Conservation (phyloP, 2,329 filamentous ascomycete genomes). For the Fusarium irregulare region DNA sequence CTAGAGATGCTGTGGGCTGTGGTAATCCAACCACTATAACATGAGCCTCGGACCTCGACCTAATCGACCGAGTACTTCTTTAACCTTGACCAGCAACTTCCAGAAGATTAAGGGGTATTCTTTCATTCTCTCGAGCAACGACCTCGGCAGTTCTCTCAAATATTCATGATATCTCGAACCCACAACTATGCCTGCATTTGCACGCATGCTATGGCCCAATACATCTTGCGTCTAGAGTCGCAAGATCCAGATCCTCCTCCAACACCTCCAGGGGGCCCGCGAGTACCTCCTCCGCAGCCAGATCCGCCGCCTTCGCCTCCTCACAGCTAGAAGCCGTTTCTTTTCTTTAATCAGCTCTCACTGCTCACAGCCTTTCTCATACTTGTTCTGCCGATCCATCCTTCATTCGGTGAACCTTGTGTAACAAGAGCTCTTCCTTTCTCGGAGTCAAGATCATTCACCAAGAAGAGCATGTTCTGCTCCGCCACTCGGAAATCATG, state of each 20-base stretch:
- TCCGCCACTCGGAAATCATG: slow-evolving; percentile 10
- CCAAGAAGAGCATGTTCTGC: slow-evolving; percentile 9
- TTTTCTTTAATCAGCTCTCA: not conserved
- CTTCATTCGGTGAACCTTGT: slow-evolving; percentile 14
- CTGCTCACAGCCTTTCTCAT: not conserved
- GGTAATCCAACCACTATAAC: slow-evolving; percentile 35
- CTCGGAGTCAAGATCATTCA: slow-evolving; percentile 7
- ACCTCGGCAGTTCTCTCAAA: not conserved
- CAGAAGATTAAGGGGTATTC: not conserved
- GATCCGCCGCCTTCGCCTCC: slow-evolving; percentile 47
- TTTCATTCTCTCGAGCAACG: not conserved
- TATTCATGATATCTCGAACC: slow-evolving; percentile 18
- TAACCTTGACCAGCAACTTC: not conserved
- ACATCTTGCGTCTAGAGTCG: slow-evolving; percentile 6
- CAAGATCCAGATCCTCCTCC: slow-evolving; percentile 45
- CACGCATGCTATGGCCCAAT: slow-evolving; percentile 9
- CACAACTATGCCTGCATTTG: not conserved
- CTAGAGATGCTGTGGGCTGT: slow-evolving; percentile 19
- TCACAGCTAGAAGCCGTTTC: slow-evolving; percentile 25
- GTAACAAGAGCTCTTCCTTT: slow-evolving; percentile 12
- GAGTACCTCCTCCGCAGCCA: slow-evolving; percentile 46
- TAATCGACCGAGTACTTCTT: not conserved
- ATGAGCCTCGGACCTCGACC: slow-evolving; percentile 26
- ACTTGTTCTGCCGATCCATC: slow-evolving; percentile 13
- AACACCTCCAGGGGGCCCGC: slow-evolving; percentile 46